These are phyloP conservation scores for Prunella vulgaris DNA, from an alignment of 257 asterid species.

Conservation along the genomic window DNA sequence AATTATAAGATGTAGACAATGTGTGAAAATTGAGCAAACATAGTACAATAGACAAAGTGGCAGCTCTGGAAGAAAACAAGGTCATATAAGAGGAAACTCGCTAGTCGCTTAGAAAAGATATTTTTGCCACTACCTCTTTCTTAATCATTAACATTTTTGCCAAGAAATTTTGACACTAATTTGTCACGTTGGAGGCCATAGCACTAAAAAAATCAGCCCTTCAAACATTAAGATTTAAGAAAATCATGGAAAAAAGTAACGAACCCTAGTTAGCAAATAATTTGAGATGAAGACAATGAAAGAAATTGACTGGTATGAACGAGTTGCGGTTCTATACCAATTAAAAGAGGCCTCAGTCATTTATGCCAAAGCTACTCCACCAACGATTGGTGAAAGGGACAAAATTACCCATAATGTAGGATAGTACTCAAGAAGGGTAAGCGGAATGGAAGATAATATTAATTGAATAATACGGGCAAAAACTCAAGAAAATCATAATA, in stretches of 20 bases:
- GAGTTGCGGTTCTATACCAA: conserved; percentile 49
- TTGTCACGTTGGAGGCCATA: conserved; percentile 96
- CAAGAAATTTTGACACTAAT: conserved; percentile 90
- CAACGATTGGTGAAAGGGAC: conserved; percentile 91
- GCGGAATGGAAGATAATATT: neutral
- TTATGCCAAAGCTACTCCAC: conserved; percentile 95
- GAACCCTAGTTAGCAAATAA: neutral
- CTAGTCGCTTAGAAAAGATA: too few species aligned
- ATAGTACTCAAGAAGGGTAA: conserved; percentile 38
- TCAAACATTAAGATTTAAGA: conserved; percentile 11
- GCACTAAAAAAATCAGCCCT: conserved; percentile 99
- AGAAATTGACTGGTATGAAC: neutral
- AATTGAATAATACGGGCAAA: neutral
- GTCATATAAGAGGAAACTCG: too few species aligned
- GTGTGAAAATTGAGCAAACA: too few species aligned
- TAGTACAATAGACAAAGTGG: too few species aligned
- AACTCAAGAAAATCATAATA: neutral
- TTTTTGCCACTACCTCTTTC: conserved; percentile 98
- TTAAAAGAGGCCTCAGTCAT: conserved; percentile 95
- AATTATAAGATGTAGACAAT: too few species aligned
- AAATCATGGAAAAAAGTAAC: conserved; percentile 16
- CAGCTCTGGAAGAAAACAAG: too few species aligned
- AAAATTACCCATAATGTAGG: conserved; percentile 85
- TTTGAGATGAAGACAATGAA: neutral
- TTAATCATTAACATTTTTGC: conserved; percentile 97